Evolutionary conservation across 495 filamentous ascomycete species (phyloP), one percentile per base, ranked within the genome.

Genomic region (Hypoxylon trugodes): DNA sequence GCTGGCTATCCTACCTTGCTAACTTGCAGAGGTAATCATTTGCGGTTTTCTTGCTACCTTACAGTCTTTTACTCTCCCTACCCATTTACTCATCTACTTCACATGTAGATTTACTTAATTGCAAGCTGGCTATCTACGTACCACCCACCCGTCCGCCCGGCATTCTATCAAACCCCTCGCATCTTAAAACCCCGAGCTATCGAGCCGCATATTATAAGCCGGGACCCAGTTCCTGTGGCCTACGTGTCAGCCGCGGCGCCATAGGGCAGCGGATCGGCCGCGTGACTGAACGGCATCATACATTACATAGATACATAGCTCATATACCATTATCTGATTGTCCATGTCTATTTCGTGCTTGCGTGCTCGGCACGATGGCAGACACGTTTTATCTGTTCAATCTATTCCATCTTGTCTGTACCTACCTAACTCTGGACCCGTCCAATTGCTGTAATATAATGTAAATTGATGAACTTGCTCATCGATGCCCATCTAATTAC

Each of bases 241-340:
- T 67, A 67, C 64, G 64, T 67, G 64, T 67, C 64, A 67, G 64
- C 64, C 64, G 58, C 58, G 54, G 53, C 24, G 36, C 30, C 50
- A 67, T 67, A 62, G 64, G 58, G n/a, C 54, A 42, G 18, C 2
- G 15, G 6, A 12, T 13, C 12, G 18, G 28, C 7, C 55, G 47
- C 55, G 55, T 55, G 55, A 59, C 49, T 9, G 47, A 38, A 19
- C 33, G 51, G 52, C 5, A 37, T 30, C 45, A 30, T 50, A 51
- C 52, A 46, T 51, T 43, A 42, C 33, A 19, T 32, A n/a, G 6
- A 42, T 25, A 15, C 41, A 13, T 28, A 33, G 19, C 15, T 48
- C 42, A 30, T 15, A 13, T 8, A 13, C 12, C 25, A 4, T 25
- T n/a, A 22, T 35, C 28, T 6, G 30, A 21, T 15, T 10, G 36